Evolutionary conservation across 1,284 basidiomycete species (phyloP).

Genomic region (Erythrobasidium hasegawianum): DNA sequence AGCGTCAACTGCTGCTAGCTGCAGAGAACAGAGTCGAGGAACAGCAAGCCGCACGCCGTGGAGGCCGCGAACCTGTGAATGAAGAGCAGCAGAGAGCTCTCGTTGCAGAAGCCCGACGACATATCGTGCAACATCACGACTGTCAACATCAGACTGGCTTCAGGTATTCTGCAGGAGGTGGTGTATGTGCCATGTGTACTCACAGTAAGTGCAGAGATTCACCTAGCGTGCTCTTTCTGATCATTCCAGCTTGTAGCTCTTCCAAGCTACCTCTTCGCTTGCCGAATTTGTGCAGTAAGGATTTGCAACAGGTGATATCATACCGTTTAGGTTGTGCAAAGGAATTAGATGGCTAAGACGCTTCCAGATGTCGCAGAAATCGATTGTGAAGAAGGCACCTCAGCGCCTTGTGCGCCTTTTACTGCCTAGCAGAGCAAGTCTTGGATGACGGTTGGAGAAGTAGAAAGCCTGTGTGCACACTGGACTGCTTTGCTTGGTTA

Average conservation of each 20-base stretch:
- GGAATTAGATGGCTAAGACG: no score
- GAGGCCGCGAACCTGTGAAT: neutral
- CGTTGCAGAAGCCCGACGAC: neutral
- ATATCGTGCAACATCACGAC: neutral
- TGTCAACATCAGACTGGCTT: neutral
- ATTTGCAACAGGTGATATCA: slow-evolving; percentile 13
- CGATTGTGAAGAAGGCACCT: no score
- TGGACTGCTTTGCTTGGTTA: no score
- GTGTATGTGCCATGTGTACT: slow-evolving; percentile 1
- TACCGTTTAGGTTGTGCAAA: no score
- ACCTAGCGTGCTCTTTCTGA: no score
- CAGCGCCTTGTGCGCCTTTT: no score
- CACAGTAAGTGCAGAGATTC: no score
- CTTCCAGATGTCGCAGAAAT: no score
- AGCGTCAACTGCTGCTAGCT: neutral
- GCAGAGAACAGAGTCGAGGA: neutral
- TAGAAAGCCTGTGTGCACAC: no score
- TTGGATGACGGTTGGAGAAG: no score
- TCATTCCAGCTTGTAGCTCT: neutral
- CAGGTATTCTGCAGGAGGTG: neutral
- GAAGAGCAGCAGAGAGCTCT: neutral
- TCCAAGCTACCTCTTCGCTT: slow-evolving; percentile 3
- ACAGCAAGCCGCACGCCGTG: neutral
- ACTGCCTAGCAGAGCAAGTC: no score
- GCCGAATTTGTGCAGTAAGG: neutral